These are phyloP conservation scores for Cladophialophora carrionii DNA, from an alignment of 2,329 filamentous ascomycete species.

Conservation along the genomic window DNA sequence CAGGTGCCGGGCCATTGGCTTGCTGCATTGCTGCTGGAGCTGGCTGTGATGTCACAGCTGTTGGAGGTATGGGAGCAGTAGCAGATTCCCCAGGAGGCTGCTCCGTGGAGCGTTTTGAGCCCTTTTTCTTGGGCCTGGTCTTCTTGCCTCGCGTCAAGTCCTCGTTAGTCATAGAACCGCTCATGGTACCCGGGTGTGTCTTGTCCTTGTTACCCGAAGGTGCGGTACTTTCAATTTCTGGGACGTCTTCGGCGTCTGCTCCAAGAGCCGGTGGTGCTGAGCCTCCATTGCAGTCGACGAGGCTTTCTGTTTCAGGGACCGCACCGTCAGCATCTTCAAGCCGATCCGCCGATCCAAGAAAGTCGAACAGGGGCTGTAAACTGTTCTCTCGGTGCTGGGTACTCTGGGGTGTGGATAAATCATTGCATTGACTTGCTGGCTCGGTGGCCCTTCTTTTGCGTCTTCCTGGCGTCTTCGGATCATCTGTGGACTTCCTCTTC, in stretches of 20 bases:
- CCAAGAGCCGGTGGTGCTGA: conserved; percentile 3
- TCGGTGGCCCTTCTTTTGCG: conserved; percentile 24
- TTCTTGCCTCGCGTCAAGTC: conserved; percentile 21
- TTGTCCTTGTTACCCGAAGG: background rate
- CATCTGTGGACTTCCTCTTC: conserved; percentile 15
- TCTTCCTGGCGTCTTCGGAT: background rate
- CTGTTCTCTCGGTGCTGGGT: conserved; percentile 14
- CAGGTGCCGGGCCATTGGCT: background rate
- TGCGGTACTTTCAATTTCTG: background rate
- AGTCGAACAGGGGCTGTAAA: conserved; percentile 35
- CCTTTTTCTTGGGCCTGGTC: background rate
- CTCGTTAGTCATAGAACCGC: conserved; percentile 23
- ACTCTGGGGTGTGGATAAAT: conserved; percentile 6
- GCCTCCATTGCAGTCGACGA: conserved; percentile 1
- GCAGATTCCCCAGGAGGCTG: background rate
- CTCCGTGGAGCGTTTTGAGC: background rate
- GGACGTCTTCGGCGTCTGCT: conserved; percentile 1
- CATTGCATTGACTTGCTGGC: conserved; percentile 8
- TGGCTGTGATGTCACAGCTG: background rate
- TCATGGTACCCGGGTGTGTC: conserved; percentile 27
- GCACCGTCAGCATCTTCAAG: conserved; percentile 13
- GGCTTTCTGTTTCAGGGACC: background rate
- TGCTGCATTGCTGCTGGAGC: background rate
- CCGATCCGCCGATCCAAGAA: conserved; percentile 32
- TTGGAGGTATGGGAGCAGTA: background rate